Evolutionary conservation across 2,329 filamentous ascomycete genomes (phyloP), one percentile per base, ranked within the genome.

Genomic region (Waltergamsia citrina): DNA sequence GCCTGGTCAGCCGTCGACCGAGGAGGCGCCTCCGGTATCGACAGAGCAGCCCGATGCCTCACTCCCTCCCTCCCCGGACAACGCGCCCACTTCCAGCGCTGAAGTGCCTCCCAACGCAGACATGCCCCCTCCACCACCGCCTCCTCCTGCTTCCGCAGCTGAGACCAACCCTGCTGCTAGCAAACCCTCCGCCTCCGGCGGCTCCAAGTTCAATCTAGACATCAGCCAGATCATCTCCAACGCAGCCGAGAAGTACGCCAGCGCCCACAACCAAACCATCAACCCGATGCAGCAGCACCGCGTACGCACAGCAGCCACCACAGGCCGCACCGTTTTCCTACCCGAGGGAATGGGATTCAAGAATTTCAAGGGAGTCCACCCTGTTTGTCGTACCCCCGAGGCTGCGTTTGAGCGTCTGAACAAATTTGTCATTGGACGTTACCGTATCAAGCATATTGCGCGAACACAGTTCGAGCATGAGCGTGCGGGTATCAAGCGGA

Each of bases 401-500:
- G 45, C 56, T 7, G 65, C 67, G 1, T 54, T 78, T 25, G 47
- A 49, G 22, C 37, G 63, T 6, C 52, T 74, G 4, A 50, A 59
- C 26, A 45, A 46, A 25, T n/a, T n/a, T n/a, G 47, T 64, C 33
- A 50, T 62, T 21, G 41, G 44, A 5, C 46, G 52, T 47, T 87
- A 90, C 50, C 64, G 57, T 28, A 60, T 92, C 33, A 64, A 57
- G 43, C 38, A 32, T 3, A 77, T 85, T 46, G 64, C 64, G 34
- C 53, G 56, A 15, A 53, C 47, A 41, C 85, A 92, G 59, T 65
- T 67, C 42, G 85, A 76, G 48, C 81, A 93, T 56, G 85, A 92
- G 65, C 63, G 85, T 30, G 70, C 71, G 0, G 85, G 85, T 3
- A 48, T 85, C 48, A 86, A 83, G 71, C 70, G 79, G 57, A 93